These are phyloP conservation scores for Ustilago cynodontis DNA, from an alignment of 1,284 basidiomycete genomes.

Conservation along the genomic window DNA sequence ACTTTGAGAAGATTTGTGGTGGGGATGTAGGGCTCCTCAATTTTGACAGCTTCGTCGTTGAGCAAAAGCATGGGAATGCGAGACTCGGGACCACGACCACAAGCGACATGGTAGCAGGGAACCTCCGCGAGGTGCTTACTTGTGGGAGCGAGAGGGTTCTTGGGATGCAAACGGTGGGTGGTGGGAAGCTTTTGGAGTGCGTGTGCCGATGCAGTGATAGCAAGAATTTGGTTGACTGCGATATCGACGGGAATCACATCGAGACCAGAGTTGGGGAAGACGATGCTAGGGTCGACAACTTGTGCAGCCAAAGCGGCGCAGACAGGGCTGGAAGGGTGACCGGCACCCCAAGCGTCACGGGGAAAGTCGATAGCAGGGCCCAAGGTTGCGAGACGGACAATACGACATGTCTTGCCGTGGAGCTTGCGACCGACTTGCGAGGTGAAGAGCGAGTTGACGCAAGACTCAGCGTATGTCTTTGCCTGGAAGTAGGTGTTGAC, in stretches of 20 bases:
- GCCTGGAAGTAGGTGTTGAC: constrained; percentile 57
- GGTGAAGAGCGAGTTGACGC: constrained; percentile 49
- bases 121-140: constrained; percentile 46
- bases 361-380: constrained; percentile 51
- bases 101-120: constrained; percentile 51
- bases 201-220: constrained; percentile 47
- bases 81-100: constrained; percentile 31
- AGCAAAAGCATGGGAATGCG: constrained; percentile 44
- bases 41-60: constrained; percentile 33
- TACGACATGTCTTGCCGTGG: constrained; percentile 52
- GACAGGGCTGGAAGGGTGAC: constrained; percentile 52
- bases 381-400: constrained; percentile 46
- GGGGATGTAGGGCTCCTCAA: constrained; percentile 48
- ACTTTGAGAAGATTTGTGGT: constrained; percentile 45
- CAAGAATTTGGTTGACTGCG: constrained; percentile 50
- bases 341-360: constrained; percentile 45
- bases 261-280: constrained; percentile 45
- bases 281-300: constrained; percentile 20
- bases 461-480: constrained; percentile 53
- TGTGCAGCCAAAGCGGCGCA: constrained; percentile 47
- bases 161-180: constrained; percentile 44
- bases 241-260: constrained; percentile 52
- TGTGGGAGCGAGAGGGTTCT: constrained; percentile 37
- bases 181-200: constrained; percentile 42
- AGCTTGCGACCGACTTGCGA: constrained; percentile 45